Percentiles rank a stretch among this genome's conserved stretches.
Evolutionary conservation across 2,329 filamentous ascomycete species (phyloP).

Genomic region (Stachybotrys elegans): DNA sequence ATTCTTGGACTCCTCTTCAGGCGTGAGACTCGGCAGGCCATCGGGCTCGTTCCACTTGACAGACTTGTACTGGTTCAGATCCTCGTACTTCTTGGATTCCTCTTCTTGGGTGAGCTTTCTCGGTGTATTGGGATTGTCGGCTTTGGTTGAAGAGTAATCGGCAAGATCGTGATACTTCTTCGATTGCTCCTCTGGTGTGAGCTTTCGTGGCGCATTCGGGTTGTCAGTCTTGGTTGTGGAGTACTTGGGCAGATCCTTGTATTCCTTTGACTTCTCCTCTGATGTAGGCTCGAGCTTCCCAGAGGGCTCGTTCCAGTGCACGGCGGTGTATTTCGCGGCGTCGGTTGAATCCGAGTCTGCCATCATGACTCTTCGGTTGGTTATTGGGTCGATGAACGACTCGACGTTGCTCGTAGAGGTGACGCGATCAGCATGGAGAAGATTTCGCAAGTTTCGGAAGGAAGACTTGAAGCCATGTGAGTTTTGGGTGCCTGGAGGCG

Average conservation of each 20-base stretch:
- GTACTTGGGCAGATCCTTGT: conserved; percentile 29
- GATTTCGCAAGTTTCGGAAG: conserved; percentile 27
- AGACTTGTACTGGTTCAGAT: conserved; percentile 32
- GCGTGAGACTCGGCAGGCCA: conserved; percentile 13
- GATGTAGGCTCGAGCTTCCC: conserved; percentile 9
- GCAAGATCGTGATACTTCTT: conserved; percentile 26
- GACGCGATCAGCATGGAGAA: conserved; percentile 20
- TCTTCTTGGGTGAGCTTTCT: conserved; percentile 10
- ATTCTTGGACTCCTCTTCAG: conserved; percentile 22
- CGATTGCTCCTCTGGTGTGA: conserved; percentile 23
- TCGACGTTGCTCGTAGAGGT: conserved; percentile 14
- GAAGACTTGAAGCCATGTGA: conserved; percentile 28
- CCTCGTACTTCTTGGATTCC: conserved; percentile 25
- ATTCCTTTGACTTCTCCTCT: conserved; percentile 17
- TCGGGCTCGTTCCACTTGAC: conserved; percentile 24
- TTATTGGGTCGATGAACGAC: conserved; percentile 50
- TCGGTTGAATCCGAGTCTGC: not conserved
- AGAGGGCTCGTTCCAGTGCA: conserved; percentile 13
- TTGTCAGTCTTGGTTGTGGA: conserved; percentile 20
- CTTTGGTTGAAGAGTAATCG: conserved; percentile 29
- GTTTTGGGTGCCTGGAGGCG: too few species aligned
- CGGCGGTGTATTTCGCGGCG: conserved; percentile 5
- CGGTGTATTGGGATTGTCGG: conserved; percentile 16
- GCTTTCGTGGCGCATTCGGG: conserved; percentile 15
- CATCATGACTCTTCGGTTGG: conserved; percentile 44